Percentiles rank a stretch among this genome's conserved stretches.
phyloP scores from a whole-genome alignment of 805 yeast species.

The Cephaloascus fragrans region DNA sequence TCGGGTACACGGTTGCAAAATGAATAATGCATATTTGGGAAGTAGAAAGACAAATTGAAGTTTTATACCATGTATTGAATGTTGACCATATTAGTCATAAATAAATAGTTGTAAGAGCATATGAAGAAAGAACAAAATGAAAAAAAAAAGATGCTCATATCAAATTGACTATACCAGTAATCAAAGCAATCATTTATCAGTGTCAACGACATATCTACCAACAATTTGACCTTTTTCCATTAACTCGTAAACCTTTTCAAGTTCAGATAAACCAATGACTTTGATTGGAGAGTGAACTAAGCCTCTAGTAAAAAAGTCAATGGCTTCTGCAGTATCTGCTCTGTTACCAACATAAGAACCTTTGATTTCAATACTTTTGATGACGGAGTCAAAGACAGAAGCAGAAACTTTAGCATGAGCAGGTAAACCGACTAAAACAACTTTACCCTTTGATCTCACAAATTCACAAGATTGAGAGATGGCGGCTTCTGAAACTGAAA shows the following conservation, averaged over 20 bases:
- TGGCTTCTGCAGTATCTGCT: background rate
- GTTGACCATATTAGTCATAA: no score
- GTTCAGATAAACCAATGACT: background rate
- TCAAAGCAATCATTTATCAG: no score
- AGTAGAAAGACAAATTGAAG: no score
- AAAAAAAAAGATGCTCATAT: no score
- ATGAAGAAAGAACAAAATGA: no score
- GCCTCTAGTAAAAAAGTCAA: slow-evolving; percentile 1
- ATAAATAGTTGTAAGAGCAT: no score
- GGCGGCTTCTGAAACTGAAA: background rate
- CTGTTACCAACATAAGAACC: background rate
- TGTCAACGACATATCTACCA: slow-evolving; percentile 3
- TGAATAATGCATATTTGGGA: no score
- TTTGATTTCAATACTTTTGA: background rate
- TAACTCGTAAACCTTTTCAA: slow-evolving; percentile 12
- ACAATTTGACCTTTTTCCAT: slow-evolving; percentile 6
- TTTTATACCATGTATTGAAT: no score
- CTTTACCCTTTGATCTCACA: background rate
- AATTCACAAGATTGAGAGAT: slow-evolving; percentile 1
- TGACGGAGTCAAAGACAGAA: background rate
- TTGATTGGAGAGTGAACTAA: background rate
- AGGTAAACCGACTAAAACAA: slow-evolving; percentile 1
- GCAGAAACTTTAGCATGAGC: background rate
- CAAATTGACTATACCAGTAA: no score
- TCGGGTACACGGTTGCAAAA: no score